Conservation (phyloP, 352 stramenopile genomes). For the Poterioochromonas sp. region DNA sequence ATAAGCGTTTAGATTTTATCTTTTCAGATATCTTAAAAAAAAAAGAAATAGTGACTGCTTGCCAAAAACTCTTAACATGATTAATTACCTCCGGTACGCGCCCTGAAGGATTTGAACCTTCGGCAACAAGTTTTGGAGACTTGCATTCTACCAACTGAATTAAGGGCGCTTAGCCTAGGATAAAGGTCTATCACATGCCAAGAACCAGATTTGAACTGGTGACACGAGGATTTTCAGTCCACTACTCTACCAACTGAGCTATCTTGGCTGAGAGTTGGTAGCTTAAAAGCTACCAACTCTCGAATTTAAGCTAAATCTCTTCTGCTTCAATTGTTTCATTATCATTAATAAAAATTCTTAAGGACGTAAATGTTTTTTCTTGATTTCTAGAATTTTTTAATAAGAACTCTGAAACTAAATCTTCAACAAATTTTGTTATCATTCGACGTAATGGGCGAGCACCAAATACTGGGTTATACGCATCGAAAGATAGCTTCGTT, state of each 20-base stretch:
- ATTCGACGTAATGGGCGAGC: slow-evolving; percentile 86
- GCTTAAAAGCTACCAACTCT: not conserved
- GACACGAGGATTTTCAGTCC: slow-evolving; percentile 33
- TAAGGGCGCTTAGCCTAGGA: not conserved
- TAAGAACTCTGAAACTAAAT: slow-evolving; percentile 18
- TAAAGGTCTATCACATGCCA: not conserved
- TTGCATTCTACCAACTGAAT: not conserved
- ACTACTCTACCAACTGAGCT: slow-evolving; percentile 37
- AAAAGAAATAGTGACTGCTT: not conserved
- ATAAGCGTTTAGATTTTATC: not conserved
- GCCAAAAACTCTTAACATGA: not conserved
- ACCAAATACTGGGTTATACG: slow-evolving; percentile 61
- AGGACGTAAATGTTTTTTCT: not conserved
- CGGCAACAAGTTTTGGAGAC: not conserved
- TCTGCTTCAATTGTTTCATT: not conserved
- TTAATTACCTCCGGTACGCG: not conserved
- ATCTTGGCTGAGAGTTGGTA: slow-evolving; percentile 1
- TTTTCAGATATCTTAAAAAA: not conserved
- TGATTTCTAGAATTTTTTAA: slow-evolving; percentile 11
- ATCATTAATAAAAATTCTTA: not conserved
- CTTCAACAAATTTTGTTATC: slow-evolving; percentile 58
- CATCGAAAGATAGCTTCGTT: slow-evolving; percentile 48
- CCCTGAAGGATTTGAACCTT: not conserved
- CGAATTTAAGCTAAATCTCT: not conserved
- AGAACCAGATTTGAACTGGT: slow-evolving; percentile 37